Evolutionary conservation across 2,329 filamentous ascomycete species (phyloP).

Genomic region (Zalaria sp.): DNA sequence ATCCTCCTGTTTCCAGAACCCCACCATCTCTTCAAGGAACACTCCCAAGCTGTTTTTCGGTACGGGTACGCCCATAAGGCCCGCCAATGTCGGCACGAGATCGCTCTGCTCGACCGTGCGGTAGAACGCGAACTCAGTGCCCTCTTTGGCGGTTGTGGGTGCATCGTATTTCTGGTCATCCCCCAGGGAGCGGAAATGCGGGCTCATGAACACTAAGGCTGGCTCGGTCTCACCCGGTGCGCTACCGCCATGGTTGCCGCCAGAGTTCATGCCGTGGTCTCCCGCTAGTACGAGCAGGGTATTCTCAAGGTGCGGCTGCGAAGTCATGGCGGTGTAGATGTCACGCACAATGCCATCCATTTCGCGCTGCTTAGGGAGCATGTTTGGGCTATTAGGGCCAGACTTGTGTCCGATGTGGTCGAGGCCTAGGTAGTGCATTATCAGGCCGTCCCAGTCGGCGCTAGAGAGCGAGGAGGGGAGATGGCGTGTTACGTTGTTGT

Average conservation of each 20-base stretch:
- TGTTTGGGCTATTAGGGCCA: constrained; percentile 70
- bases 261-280: constrained; percentile 99
- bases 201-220: constrained; percentile 80
- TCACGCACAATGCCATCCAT: constrained; percentile 74
- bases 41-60: constrained; percentile 83
- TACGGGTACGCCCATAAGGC: constrained; percentile 72
- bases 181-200: constrained; percentile 46
- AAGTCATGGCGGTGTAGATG: constrained; percentile 65
- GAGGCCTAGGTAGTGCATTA: constrained; percentile 87
- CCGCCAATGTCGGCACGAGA: constrained; percentile 76
- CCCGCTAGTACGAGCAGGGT: constrained; percentile 78
- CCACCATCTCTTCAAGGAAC: constrained; percentile 65
- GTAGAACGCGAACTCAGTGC: constrained; percentile 68
- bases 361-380: constrained; percentile 83
- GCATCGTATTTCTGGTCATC: constrained; percentile 31
- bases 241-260: constrained; percentile 90
- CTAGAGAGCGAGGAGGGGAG: constrained; percentile 60
- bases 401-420: constrained; percentile 98
- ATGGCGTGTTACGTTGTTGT: constrained; percentile 92
- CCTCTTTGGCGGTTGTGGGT: constrained; percentile 44
- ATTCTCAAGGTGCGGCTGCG: constrained; percentile 54
- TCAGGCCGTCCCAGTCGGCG: constrained; percentile 81
- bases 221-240: constrained; percentile 89
- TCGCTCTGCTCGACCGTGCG: constrained; percentile 83
- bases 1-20: constrained; percentile 46